Evolutionary conservation across 768 basidiomycete genomes (phyloP).

Genomic region (Hygrophorus pudorinus): DNA sequence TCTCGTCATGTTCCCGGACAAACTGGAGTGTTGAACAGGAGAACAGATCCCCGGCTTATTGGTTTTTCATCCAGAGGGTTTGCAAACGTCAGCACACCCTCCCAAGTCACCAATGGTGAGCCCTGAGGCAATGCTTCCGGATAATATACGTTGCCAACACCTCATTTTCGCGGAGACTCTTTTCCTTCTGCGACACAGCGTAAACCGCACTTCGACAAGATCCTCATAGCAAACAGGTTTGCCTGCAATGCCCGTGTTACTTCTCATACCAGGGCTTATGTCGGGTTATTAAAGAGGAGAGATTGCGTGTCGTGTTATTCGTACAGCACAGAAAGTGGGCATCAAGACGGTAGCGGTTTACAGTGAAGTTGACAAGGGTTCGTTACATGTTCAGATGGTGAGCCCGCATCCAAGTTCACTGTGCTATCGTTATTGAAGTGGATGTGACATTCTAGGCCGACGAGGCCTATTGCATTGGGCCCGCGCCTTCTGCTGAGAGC

Average conservation of each 20-base stretch:
- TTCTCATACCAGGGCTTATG: neutral
- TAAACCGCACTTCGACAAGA: slow-evolving; percentile 74
- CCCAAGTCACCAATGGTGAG: too few relatives aligned
- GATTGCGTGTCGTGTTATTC: slow-evolving; percentile 92
- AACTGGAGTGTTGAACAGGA: too few relatives aligned
- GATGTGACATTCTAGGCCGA: slow-evolving; percentile 43
- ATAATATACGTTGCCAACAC: neutral
- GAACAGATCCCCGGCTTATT: too few relatives aligned
- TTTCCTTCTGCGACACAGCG: slow-evolving; percentile 7
- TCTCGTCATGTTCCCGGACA: too few relatives aligned
- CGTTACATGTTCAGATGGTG: slow-evolving; percentile 78
- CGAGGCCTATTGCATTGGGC: slow-evolving; percentile 88
- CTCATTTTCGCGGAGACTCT: neutral
- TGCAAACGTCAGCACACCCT: too few relatives aligned
- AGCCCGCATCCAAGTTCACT: slow-evolving; percentile 6
- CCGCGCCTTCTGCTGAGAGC: slow-evolving; percentile 80
- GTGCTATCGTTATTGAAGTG: neutral
- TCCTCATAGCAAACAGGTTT: slow-evolving; percentile 84
- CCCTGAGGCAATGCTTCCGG: too few relatives aligned
- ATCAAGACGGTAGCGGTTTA: slow-evolving; percentile 90
- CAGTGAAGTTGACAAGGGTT: slow-evolving; percentile 74
- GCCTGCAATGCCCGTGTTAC: slow-evolving; percentile 3
- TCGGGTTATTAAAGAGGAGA: slow-evolving; percentile 54
- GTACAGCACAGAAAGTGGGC: slow-evolving; percentile 79
- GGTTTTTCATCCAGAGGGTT: too few relatives aligned